phyloP scores from a whole-genome alignment of 2,329 filamentous ascomycete species.

The Claviceps capensis region DNA sequence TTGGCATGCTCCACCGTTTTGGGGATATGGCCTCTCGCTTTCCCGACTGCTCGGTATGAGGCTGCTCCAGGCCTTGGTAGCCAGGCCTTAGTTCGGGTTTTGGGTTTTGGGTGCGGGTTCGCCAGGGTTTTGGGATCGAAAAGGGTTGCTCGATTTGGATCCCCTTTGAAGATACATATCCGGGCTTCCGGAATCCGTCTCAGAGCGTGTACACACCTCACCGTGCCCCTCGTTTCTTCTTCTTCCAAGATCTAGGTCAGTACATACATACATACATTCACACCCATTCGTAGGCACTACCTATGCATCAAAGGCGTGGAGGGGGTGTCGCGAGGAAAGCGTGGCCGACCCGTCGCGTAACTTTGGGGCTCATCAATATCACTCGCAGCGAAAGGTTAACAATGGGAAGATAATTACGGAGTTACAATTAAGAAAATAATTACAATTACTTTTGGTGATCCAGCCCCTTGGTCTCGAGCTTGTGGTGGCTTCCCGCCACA shows the following conservation, averaged over 20 bases:
- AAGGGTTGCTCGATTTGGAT: background rate
- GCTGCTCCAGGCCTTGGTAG: too few species aligned
- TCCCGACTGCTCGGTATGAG: background rate
- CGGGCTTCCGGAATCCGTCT: background rate
- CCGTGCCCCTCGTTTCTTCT: background rate
- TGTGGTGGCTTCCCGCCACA: slow-evolving; percentile 1
- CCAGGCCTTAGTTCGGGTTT: too few species aligned
- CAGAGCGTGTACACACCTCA: background rate
- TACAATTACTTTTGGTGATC: background rate
- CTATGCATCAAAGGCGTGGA: background rate
- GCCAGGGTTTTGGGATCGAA: too few species aligned
- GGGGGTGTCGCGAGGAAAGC: slow-evolving; percentile 3
- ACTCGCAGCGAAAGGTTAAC: background rate
- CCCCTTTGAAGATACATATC: background rate
- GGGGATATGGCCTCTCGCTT: background rate
- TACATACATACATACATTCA: background rate
- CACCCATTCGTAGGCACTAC: background rate
- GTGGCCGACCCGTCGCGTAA: background rate
- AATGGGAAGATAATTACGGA: background rate
- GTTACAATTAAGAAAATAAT: background rate
- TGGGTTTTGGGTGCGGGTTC: too few species aligned
- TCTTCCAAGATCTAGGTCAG: background rate
- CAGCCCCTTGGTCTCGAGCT: slow-evolving; percentile 2
- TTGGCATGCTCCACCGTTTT: background rate
- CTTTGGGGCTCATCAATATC: background rate